Conservation (phyloP, 768 basidiomycete genomes). For the Boletales sp. region DNA sequence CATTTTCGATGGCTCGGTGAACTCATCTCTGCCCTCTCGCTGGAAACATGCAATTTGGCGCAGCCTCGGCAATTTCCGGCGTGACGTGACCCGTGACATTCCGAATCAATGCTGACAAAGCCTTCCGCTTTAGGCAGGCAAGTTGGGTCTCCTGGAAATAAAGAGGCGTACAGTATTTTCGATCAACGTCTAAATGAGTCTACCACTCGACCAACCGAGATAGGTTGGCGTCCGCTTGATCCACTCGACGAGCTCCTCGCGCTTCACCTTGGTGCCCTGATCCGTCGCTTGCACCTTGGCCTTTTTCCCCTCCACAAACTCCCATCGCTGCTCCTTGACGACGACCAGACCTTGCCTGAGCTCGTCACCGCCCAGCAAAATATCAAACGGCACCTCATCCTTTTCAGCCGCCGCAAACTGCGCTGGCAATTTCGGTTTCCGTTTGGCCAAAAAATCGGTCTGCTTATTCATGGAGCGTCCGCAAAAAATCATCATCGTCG, state of each 20-base stretch:
- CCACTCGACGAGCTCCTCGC: conserved; percentile 61
- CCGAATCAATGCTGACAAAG: conserved; percentile 10
- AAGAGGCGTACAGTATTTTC: too few species aligned
- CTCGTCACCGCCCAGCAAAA: conserved; percentile 89
- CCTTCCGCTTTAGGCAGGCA: conserved; percentile 19
- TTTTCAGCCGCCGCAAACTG: conserved; percentile 91
- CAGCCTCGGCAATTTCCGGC: conserved; percentile 23
- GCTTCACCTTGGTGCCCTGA: conserved; percentile 62
- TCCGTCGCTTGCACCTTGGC: conserved; percentile 54
- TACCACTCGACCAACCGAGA: conserved; percentile 29
- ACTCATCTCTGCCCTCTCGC: conserved; percentile 16
- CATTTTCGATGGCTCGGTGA: conserved; percentile 19
- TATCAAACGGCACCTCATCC: conserved; percentile 89
- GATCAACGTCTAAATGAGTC: conserved; percentile 19
- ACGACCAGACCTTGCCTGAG: conserved; percentile 78
- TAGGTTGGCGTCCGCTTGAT: conserved; percentile 42
- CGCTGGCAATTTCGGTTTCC: conserved; percentile 79
- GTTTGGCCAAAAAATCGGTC: conserved; percentile 92
- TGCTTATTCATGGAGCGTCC: conserved; percentile 27
- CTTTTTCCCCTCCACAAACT: conserved; percentile 69
- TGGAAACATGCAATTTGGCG: conserved; percentile 22
- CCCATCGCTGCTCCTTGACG: conserved; percentile 90
- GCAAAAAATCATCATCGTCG: neutral
- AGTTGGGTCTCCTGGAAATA: conserved; percentile 2
- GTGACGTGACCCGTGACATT: conserved; percentile 26